Evolutionary conservation across 2,329 filamentous ascomycete species (phyloP).

Genomic region (Ophiostoma australiae): DNA sequence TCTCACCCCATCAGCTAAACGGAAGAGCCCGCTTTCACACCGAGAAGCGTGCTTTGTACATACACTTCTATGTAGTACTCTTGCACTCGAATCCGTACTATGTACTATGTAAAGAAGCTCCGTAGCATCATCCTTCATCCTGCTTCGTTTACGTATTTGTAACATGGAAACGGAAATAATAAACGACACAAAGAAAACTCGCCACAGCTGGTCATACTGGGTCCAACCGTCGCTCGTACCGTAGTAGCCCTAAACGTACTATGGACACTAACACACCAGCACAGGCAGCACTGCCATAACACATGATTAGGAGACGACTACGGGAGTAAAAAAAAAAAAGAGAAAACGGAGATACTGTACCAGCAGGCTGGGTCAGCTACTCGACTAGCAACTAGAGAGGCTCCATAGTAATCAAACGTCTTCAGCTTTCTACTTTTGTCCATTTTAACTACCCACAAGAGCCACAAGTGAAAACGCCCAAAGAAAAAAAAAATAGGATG

Average conservation of each 20-base stretch:
- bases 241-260: too few species aligned
- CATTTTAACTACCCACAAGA: not conserved
- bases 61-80: too few species aligned
- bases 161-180: not conserved
- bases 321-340: not conserved
- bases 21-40: not conserved
- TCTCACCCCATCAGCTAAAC: not conserved
- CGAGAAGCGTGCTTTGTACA: not conserved
- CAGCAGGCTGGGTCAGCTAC: not conserved
- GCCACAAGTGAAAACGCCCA: not conserved
- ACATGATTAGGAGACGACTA: not conserved
- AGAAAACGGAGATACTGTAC: not conserved
- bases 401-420: slow-evolving; percentile 2
- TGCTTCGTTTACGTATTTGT: not conserved
- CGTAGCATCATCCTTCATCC: too few species aligned
- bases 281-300: too few species aligned
- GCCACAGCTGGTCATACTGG: too few species aligned
- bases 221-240: too few species aligned
- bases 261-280: too few species aligned
- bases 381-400: not conserved
- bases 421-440: not conserved
- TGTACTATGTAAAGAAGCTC: too few species aligned
- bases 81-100: too few species aligned
- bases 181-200: not conserved
- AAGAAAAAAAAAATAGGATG: not conserved